A percentile compares a stretch with the other conserved stretches of the same genome.
Evolutionary conservation across 345 rosid species (phyloP).

Genomic region (Eucalyptus albens): DNA sequence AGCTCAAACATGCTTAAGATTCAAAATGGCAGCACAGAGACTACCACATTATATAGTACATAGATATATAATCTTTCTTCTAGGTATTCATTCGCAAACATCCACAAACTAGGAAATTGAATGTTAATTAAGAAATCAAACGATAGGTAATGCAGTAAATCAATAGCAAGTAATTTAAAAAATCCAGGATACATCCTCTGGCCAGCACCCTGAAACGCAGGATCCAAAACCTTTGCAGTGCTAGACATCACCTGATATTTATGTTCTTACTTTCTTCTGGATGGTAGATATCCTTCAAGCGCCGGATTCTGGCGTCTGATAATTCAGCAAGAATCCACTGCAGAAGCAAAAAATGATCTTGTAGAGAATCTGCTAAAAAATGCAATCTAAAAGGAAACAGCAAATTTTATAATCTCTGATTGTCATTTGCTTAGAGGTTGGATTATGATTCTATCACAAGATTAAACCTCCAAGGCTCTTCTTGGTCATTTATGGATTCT

Average conservation of each 20-base stretch:
- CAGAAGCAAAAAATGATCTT: neutral
- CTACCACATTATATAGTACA: neutral
- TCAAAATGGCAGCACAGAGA: neutral
- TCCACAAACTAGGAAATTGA: neutral
- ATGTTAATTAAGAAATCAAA: neutral
- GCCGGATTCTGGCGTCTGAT: neutral
- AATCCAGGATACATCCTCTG: conserved; percentile 32
- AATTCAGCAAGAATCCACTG: neutral
- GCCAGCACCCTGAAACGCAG: conserved; percentile 37
- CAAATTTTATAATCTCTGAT: neutral
- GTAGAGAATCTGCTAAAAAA: neutral
- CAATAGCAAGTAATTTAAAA: neutral
- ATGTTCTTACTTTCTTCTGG: neutral
- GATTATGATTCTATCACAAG: neutral
- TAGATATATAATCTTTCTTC: neutral
- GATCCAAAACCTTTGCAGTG: conserved; percentile 21
- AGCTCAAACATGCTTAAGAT: conserved; percentile 20
- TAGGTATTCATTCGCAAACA: neutral
- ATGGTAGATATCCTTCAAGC: neutral
- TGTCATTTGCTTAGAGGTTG: neutral
- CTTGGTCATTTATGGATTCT: neutral
- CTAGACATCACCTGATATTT: conserved; percentile 13
- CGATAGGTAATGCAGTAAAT: neutral
- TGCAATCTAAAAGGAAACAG: neutral
- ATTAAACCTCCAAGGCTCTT: neutral